These are phyloP conservation scores for Pelargonium nanum DNA, from an alignment of 345 rosid genomes.

Conservation along the genomic window DNA sequence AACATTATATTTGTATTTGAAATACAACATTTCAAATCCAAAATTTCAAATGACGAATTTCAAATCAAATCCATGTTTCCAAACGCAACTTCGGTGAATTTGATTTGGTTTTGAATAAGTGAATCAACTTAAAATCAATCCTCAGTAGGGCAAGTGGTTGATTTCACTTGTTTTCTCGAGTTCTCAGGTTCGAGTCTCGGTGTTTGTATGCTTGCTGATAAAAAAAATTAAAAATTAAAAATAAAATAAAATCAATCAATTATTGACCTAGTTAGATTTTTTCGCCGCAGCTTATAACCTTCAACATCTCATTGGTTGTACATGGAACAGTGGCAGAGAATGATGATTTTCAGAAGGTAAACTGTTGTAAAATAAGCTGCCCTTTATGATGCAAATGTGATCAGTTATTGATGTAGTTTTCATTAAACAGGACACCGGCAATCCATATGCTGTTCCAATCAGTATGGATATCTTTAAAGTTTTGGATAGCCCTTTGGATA, in stretches of 20 bases:
- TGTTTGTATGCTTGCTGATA: too few relatives aligned
- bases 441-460: constrained; percentile 63
- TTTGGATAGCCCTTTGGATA: constrained; percentile 57
- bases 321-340: constrained; percentile 67
- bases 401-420: neutral
- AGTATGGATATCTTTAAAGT: constrained; percentile 54
- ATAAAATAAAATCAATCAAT: too few relatives aligned
- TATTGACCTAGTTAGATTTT: constrained; percentile 1
- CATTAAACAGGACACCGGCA: constrained; percentile 35
- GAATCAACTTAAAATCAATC: too few relatives aligned
- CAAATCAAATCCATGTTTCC: neutral
- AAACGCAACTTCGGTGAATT: too few relatives aligned
- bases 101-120: too few relatives aligned
- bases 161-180: too few relatives aligned
- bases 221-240: too few relatives aligned
- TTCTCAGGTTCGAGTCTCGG: too few relatives aligned
- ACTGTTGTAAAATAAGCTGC: neutral
- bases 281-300: constrained; percentile 52
- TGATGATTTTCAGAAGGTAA: constrained; percentile 43
- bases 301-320: constrained; percentile 52
- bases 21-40: too few relatives aligned
- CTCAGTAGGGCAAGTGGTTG: too few relatives aligned
- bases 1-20: too few relatives aligned
- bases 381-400: neutral
- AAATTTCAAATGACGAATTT: neutral